Conservation (phyloP, 2,329 filamentous ascomycete genomes). For the Fusarium subglutinans region DNA sequence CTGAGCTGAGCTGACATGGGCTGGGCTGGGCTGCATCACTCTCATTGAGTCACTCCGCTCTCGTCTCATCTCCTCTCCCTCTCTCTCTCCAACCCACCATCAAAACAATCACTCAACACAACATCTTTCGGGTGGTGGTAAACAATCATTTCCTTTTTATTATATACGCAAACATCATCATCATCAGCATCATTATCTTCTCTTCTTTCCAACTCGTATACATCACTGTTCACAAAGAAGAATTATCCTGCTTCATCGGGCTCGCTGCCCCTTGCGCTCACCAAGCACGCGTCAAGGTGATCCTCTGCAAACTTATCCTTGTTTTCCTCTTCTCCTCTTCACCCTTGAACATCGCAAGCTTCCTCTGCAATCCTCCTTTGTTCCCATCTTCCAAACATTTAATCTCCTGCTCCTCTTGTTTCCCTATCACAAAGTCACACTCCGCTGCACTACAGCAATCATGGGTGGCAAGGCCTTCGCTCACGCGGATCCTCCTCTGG, state of each 20-base stretch:
- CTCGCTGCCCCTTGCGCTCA: not conserved
- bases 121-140: not conserved
- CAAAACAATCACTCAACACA: not conserved
- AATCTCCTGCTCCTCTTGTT: not conserved
- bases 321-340: not conserved
- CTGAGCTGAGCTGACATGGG: not conserved
- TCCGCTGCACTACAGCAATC: not conserved
- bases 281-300: not conserved
- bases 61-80: not conserved
- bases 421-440: not conserved
- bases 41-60: not conserved
- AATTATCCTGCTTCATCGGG: not conserved
- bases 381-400: not conserved
- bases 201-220: not conserved
- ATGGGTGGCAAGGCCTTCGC: conserved; percentile 76
- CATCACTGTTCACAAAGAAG: not conserved
- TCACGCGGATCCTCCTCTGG: conserved; percentile 55
- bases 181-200: not conserved
- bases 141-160: not conserved
- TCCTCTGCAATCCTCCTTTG: not conserved
- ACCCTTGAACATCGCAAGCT: not conserved
- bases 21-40: not conserved
- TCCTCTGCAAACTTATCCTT: not conserved
- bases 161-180: not conserved
- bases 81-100: not conserved